A percentile compares a stretch with the other conserved stretches of the same genome.
These are phyloP conservation scores for Acacia pycnantha DNA, from an alignment of 331 rosid genomes.

Conservation along the genomic window DNA sequence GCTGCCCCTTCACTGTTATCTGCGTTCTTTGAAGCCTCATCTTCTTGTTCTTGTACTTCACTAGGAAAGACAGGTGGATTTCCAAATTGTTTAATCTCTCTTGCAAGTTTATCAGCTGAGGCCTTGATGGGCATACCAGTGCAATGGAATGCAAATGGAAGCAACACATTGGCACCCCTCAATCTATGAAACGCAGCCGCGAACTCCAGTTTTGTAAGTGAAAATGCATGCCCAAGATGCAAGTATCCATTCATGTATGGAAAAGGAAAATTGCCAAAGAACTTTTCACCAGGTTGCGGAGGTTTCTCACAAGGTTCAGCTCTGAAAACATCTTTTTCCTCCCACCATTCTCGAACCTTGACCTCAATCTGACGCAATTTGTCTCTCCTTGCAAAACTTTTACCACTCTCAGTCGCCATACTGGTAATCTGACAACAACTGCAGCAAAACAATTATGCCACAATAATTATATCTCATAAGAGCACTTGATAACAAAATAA, in stretches of 20 bases:
- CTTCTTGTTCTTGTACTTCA: constrained; percentile 41
- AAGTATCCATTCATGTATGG: constrained; percentile 90
- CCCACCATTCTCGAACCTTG: constrained; percentile 77
- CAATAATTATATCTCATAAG: not conserved
- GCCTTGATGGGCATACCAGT: constrained; percentile 97
- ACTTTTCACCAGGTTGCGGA: constrained; percentile 65
- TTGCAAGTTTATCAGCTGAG: constrained; percentile 81
- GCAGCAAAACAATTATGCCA: constrained; percentile 16
- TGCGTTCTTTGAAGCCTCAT: constrained; percentile 33
- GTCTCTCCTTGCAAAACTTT: constrained; percentile 73
- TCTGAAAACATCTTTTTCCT: constrained; percentile 62
- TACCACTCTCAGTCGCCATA: constrained; percentile 74
- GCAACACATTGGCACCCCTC: constrained; percentile 79
- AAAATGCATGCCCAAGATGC: constrained; percentile 86
- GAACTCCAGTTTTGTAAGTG: constrained; percentile 74
- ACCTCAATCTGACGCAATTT: constrained; percentile 69
- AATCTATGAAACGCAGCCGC: constrained; percentile 89
- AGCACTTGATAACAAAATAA: not conserved
- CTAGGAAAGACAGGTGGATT: constrained; percentile 66
- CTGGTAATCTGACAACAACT: constrained; percentile 50
- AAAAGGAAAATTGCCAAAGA: constrained; percentile 84
- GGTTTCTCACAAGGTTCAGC: constrained; percentile 60
- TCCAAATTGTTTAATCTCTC: constrained; percentile 73
- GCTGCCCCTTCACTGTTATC: constrained; percentile 39
- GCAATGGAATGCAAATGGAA: constrained; percentile 91